A percentile compares a stretch with the other conserved stretches of the same genome.
These are phyloP conservation scores for Claviceps arundinis DNA, from an alignment of 2,329 filamentous ascomycete species.

Conservation along the genomic window DNA sequence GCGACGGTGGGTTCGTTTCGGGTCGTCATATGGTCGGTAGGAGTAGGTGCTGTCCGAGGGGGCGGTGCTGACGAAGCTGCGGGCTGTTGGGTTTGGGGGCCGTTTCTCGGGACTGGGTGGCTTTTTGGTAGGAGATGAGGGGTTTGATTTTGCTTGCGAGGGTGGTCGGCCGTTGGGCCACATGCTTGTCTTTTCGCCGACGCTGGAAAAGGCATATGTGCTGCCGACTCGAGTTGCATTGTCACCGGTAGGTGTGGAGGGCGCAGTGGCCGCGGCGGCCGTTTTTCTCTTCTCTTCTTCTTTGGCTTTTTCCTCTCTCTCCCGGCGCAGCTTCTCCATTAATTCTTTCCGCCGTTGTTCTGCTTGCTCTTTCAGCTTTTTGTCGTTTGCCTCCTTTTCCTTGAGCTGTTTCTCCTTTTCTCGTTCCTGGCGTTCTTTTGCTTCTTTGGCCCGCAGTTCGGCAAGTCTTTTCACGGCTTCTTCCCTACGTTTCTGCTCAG, in stretches of 20 bases:
- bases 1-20: constrained; percentile 42
- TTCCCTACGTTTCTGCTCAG: constrained; percentile 46
- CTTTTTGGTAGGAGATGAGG: constrained; percentile 10
- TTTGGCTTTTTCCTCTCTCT: constrained; percentile 20
- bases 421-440: constrained; percentile 30
- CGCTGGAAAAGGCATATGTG: constrained; percentile 50
- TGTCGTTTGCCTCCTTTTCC: constrained; percentile 24
- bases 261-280: constrained; percentile 19
- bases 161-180: constrained; percentile 47
- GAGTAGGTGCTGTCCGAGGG: constrained; percentile 58
- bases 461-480: constrained; percentile 39
- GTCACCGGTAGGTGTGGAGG: constrained; percentile 12
- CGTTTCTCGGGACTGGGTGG: constrained; percentile 23
- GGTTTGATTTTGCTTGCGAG: constrained; percentile 11
- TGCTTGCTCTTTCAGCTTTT: constrained; percentile 22
- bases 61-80: constrained; percentile 40
- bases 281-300: constrained; percentile 29
- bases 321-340: constrained; percentile 13
- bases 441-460: constrained; percentile 44
- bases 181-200: constrained; percentile 56
- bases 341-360: constrained; percentile 17
- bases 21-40: constrained; percentile 64
- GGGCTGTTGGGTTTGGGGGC: constrained; percentile 37
- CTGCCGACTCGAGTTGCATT: constrained; percentile 29
- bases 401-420: constrained; percentile 26